phyloP scores from a whole-genome alignment of 2,329 filamentous ascomycete species.

The Alternaria panax region DNA sequence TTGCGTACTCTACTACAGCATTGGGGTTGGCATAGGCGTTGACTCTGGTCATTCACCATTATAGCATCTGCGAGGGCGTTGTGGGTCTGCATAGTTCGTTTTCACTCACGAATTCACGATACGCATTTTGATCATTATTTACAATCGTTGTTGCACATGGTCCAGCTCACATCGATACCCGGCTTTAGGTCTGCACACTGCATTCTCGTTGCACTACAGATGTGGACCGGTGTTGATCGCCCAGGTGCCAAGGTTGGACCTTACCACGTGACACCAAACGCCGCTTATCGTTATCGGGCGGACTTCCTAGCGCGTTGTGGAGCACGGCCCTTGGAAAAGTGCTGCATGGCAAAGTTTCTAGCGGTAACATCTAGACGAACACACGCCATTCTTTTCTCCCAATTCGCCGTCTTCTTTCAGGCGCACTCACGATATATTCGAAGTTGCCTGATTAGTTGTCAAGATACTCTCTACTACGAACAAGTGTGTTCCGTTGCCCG shows the following conservation, averaged over 20 bases:
- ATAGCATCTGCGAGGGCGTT: too few relatives aligned
- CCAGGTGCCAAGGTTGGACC: too few relatives aligned
- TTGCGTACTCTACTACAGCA: too few relatives aligned
- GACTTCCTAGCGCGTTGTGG: slow-evolving; percentile 19
- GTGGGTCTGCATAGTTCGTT: not conserved
- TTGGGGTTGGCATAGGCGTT: not conserved
- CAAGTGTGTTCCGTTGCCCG: slow-evolving; percentile 18
- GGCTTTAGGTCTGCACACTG: too few relatives aligned
- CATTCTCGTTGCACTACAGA: too few relatives aligned
- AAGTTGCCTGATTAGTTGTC: slow-evolving; percentile 20
- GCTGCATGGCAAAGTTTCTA: slow-evolving; percentile 24
- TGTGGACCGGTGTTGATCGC: too few relatives aligned
- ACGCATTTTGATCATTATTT: too few relatives aligned
- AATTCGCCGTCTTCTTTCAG: slow-evolving; percentile 21
- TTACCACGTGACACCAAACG: not conserved
- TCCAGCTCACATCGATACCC: too few relatives aligned
- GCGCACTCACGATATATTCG: slow-evolving; percentile 4
- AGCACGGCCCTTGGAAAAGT: slow-evolving; percentile 39
- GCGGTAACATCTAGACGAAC: slow-evolving; percentile 14
- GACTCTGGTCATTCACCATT: too few relatives aligned
- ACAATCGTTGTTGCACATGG: too few relatives aligned
- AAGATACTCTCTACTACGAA: slow-evolving; percentile 19
- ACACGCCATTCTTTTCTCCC: slow-evolving; percentile 22
- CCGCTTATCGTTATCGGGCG: slow-evolving; percentile 27
- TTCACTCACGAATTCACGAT: not conserved